A percentile compares a stretch with the other conserved stretches of the same genome.
phyloP scores from a whole-genome alignment of 169 alveolate species.

The Plasmodium gonderi region DNA sequence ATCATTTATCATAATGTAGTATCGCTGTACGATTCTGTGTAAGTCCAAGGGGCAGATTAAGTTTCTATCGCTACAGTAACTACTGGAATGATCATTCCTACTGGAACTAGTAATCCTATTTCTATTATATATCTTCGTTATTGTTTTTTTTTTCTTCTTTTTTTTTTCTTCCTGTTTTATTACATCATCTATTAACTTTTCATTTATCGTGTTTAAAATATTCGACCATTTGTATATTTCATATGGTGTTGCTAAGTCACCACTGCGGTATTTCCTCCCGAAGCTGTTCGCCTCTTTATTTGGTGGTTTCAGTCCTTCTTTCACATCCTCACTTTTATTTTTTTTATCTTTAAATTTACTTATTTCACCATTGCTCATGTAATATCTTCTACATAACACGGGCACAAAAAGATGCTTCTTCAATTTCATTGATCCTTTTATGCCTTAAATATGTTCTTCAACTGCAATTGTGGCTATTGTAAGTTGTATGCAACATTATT shows the following conservation, averaged over 20 bases:
- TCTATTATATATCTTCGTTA: neutral
- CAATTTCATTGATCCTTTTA: neutral
- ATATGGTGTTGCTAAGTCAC: conserved; percentile 23
- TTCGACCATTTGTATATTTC: conserved; percentile 70
- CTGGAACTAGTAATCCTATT: neutral
- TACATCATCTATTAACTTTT: conserved; percentile 45
- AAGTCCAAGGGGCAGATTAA: neutral
- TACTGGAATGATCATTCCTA: neutral
- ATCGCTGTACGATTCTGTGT: conserved; percentile 15
- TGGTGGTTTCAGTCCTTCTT: neutral
- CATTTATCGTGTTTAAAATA: conserved; percentile 54
- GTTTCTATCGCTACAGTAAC: neutral
- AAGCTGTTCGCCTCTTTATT: neutral
- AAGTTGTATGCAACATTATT: neutral
- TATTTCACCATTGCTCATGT: conserved; percentile 50
- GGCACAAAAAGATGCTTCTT: neutral
- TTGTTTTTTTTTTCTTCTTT: conserved; percentile 5
- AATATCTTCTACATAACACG: conserved; percentile 15
- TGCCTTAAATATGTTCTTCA: neutral
- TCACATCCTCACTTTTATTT: neutral
- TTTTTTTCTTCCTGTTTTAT: conserved; percentile 24
- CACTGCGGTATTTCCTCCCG: neutral
- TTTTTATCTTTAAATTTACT: conserved; percentile 21
- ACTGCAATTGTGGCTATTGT: neutral
- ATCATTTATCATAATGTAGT: conserved; percentile 47